Conservation (phyloP, 2,329 filamentous ascomycete species). For the Xylaria sp. region DNA sequence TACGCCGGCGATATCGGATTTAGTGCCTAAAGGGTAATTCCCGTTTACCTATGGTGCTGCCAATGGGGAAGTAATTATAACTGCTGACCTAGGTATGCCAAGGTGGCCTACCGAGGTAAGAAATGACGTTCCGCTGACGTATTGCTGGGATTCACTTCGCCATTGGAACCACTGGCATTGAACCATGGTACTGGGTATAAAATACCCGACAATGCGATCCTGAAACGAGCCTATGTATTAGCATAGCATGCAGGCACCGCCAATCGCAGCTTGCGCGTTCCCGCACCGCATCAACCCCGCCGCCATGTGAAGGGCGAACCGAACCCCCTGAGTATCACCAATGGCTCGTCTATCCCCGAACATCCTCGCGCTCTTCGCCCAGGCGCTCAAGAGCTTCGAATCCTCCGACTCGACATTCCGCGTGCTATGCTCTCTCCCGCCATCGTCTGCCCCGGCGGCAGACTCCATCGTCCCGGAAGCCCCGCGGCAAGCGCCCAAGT, state of each 20-base stretch:
- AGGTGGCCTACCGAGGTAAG: constrained; percentile 14
- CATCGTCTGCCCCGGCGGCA: constrained; percentile 30
- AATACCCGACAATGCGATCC: background rate
- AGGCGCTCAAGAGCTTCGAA: constrained; percentile 59
- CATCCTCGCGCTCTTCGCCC: constrained; percentile 57
- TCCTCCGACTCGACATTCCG: constrained; percentile 57
- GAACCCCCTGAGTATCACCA: background rate
- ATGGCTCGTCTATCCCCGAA: constrained; percentile 44
- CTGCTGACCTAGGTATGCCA: constrained; percentile 1
- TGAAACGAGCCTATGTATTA: background rate
- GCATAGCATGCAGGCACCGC: background rate
- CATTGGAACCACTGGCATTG: background rate
- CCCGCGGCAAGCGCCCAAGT: constrained; percentile 44
- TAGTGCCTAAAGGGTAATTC: constrained; percentile 5
- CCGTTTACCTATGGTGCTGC: background rate
- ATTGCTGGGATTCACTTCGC: background rate
- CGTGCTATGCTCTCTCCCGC: constrained; percentile 57
- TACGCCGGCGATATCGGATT: constrained; percentile 32
- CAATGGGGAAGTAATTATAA: background rate
- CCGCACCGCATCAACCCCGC: background rate
- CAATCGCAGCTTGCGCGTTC: background rate
- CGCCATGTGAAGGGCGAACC: constrained; percentile 35
- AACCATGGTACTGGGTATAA: constrained; percentile 1
- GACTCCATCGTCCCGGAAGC: constrained; percentile 29
- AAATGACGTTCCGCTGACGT: background rate